Percentiles rank a stretch among this genome's conserved stretches.
phyloP scores from a whole-genome alignment of 352 stramenopile genomes.

The Phytopythium aichiense region DNA sequence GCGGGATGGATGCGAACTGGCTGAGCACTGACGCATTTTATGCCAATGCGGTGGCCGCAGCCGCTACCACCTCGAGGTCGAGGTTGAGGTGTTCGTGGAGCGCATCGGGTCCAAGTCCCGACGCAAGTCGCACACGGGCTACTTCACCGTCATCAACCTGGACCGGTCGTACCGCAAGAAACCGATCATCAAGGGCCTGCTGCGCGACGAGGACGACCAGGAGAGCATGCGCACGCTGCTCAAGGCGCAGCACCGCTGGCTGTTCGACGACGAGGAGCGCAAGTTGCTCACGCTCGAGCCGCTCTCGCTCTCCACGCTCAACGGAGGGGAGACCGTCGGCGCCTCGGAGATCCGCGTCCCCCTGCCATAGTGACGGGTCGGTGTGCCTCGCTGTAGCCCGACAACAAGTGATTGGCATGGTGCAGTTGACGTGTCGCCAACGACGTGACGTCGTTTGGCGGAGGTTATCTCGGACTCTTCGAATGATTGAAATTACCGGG shows the following conservation, averaged over 20 bases:
- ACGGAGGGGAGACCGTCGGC: conserved; percentile 2
- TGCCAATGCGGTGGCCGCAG: conserved; percentile 9
- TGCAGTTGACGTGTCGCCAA: no score
- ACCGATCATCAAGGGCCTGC: conserved; percentile 47
- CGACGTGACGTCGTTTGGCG: no score
- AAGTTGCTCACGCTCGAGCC: conserved; percentile 53
- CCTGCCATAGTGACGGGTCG: conserved; percentile 1
- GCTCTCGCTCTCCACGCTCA: conserved; percentile 36
- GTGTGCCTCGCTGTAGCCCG: no score
- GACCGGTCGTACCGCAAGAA: conserved; percentile 54
- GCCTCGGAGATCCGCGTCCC: not conserved
- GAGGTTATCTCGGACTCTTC: no score
- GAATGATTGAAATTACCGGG: no score
- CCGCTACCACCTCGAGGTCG: conserved; percentile 64
- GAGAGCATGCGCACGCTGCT: conserved; percentile 60
- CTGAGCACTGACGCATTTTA: not conserved
- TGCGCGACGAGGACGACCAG: conserved; percentile 57
- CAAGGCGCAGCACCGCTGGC: conserved; percentile 68
- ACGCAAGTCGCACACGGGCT: conserved; percentile 57
- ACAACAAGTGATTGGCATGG: no score
- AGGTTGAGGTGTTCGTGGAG: conserved; percentile 67
- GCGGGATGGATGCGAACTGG: no score
- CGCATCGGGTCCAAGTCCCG: conserved; percentile 40
- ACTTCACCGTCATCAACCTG: conserved; percentile 69
- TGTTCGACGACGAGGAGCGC: conserved; percentile 66